Conservation (phyloP, 2,329 filamentous ascomycete genomes). For the Colletotrichum magnum region DNA sequence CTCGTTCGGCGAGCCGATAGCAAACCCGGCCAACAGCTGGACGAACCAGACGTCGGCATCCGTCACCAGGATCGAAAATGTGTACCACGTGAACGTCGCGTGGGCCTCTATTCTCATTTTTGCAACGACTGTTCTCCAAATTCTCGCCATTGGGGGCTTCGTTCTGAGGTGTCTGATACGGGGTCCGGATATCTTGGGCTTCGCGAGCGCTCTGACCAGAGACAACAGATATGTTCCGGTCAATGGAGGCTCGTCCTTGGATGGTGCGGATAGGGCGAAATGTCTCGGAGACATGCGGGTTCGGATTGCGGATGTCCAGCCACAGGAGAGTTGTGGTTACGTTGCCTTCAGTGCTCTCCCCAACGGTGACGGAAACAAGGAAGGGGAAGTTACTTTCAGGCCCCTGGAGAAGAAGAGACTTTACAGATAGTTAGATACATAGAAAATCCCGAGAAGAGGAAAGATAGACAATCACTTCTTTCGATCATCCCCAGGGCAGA, state of each 20-base stretch:
- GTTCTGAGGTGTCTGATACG: slow-evolving; percentile 1
- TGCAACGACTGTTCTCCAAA: neutral
- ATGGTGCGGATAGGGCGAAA: neutral
- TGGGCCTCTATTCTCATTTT: slow-evolving; percentile 6
- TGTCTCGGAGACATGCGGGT: neutral
- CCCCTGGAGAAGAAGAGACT: no score
- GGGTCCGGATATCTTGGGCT: slow-evolving; percentile 16
- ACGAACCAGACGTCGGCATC: neutral
- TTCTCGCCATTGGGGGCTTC: neutral
- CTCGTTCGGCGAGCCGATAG: no score
- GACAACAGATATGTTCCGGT: slow-evolving; percentile 5
- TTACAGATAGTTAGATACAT: no score
- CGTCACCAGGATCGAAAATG: neutral
- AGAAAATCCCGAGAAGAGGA: no score
- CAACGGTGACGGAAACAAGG: no score
- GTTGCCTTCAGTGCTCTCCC: neutral
- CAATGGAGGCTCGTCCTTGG: neutral
- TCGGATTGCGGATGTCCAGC: slow-evolving; percentile 1
- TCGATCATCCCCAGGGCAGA: no score
- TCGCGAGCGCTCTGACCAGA: slow-evolving; percentile 16
- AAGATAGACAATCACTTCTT: no score
- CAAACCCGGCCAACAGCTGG: no score
- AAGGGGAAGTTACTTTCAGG: no score
- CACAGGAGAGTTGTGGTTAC: neutral
- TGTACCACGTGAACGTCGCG: neutral